Percentiles rank a stretch among this genome's conserved stretches.
Evolutionary conservation across 148 eudicot species (phyloP).

Genomic region (Diospyros kaki): DNA sequence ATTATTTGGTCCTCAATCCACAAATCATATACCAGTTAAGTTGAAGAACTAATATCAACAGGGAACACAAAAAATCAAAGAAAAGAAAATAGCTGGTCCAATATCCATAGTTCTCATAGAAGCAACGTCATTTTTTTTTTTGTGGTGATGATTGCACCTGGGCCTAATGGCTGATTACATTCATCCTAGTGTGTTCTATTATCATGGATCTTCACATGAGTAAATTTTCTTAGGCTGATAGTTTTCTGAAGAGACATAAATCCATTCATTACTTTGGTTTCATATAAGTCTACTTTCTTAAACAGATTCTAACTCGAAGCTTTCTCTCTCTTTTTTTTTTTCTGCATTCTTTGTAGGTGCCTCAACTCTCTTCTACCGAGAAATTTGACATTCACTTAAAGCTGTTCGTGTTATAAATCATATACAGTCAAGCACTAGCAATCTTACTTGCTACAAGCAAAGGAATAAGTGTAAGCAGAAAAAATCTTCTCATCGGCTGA

Average conservation of each 20-base stretch:
- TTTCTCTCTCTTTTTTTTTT: not conserved
- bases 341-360: conserved; percentile 4
- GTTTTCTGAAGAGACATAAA: not conserved
- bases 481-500: conserved; percentile 1
- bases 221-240: too few species aligned
- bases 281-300: not conserved
- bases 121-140: not conserved
- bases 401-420: not conserved
- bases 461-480: not conserved
- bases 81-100: too few species aligned
- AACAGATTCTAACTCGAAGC: not conserved
- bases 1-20: too few species aligned
- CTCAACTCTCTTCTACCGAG: conserved; percentile 12
- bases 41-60: too few species aligned
- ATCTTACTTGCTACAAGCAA: not conserved
- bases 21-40: too few species aligned
- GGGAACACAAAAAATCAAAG: too few species aligned
- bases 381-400: not conserved
- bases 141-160: not conserved
- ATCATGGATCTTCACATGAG: too few species aligned
- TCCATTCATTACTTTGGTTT: not conserved
- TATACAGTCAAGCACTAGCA: not conserved
- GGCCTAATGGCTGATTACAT: too few species aligned
- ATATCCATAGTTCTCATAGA: not conserved
- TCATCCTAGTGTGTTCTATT: too few species aligned